phyloP scores from a whole-genome alignment of 23 red algal species.

The Agarophyton chilense region DNA sequence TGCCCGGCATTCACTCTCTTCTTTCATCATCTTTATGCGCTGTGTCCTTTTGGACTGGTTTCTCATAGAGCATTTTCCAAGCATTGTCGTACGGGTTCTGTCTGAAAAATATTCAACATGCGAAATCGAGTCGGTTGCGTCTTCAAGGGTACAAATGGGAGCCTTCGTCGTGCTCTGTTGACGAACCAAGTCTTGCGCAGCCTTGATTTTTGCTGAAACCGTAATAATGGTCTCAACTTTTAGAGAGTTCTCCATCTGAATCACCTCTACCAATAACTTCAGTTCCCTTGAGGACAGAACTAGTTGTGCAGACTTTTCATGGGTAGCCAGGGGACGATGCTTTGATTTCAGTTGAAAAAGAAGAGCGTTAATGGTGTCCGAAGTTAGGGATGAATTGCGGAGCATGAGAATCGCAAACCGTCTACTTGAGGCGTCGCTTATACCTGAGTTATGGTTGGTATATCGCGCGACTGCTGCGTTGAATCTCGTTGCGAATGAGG shows the following conservation, averaged over 20 bases:
- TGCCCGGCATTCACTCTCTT: background rate
- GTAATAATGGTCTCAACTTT: too few species aligned
- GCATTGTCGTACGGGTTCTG: background rate
- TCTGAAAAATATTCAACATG: background rate
- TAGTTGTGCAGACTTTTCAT: too few species aligned
- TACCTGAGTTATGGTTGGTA: background rate
- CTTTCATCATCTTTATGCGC: background rate
- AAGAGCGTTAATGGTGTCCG: constrained; percentile 19
- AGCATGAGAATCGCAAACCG: constrained; percentile 23
- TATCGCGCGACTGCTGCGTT: background rate
- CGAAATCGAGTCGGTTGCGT: background rate
- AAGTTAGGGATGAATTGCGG: background rate
- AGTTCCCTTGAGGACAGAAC: background rate
- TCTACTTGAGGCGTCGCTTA: background rate
- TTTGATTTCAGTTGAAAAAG: constrained; percentile 6
- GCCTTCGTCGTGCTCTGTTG: too few species aligned
- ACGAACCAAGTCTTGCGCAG: too few species aligned
- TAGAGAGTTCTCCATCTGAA: too few species aligned
- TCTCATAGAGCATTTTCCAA: background rate
- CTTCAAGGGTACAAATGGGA: too few species aligned
- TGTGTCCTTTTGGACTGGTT: background rate
- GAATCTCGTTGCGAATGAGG: background rate
- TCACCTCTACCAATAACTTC: background rate
- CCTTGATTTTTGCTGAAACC: too few species aligned
- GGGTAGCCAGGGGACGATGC: background rate